phyloP scores from a whole-genome alignment of 2,329 filamentous ascomycete species.

The Colletotrichum orchidophilum region DNA sequence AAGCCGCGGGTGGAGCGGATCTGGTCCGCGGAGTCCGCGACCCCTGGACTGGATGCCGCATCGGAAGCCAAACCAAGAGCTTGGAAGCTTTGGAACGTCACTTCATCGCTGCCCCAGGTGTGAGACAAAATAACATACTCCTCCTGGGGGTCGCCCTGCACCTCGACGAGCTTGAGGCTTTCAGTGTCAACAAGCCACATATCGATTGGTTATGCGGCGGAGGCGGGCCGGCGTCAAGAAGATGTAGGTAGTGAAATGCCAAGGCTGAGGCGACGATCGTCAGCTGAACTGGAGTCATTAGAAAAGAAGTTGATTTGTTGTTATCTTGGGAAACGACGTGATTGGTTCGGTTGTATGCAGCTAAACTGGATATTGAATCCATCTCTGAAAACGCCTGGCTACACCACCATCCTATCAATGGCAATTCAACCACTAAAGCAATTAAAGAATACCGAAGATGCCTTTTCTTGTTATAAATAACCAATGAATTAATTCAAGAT shows the following conservation, averaged over 20 bases:
- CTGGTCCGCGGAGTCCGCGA: neutral
- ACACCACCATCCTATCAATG: neutral
- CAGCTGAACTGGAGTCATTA: neutral
- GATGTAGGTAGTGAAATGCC: neutral
- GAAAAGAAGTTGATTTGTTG: neutral
- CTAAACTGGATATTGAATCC: neutral
- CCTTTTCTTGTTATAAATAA: neutral
- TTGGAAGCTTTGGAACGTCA: constrained; percentile 39
- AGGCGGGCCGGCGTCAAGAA: neutral
- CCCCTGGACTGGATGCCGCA: neutral
- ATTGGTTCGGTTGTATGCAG: neutral
- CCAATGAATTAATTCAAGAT: neutral
- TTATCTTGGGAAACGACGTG: neutral
- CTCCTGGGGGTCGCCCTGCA: constrained; percentile 33
- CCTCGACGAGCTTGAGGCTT: constrained; percentile 36
- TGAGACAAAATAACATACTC: constrained; percentile 48
- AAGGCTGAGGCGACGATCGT: neutral
- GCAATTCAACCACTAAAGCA: neutral
- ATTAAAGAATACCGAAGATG: neutral
- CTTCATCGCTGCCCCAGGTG: constrained; percentile 45
- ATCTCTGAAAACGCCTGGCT: neutral
- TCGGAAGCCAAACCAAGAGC: neutral
- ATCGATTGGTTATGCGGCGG: too few species aligned
- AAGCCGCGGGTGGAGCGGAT: neutral
- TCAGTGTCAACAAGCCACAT: constrained; percentile 42